phyloP scores from a whole-genome alignment of 805 yeast genomes.

The Jamesozyma gamospora region DNA sequence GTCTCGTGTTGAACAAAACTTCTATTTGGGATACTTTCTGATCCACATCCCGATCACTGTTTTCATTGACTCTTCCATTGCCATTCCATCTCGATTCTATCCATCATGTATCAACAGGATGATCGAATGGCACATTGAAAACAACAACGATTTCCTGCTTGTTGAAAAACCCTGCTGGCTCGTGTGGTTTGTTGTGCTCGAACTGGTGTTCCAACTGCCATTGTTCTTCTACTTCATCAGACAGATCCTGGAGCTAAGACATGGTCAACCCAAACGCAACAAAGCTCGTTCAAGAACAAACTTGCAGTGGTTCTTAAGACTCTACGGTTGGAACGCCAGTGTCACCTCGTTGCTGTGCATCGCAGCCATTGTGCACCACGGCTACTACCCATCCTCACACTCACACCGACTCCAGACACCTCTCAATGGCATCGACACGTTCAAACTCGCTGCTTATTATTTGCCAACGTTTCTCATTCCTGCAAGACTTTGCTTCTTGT shows the following conservation, averaged over 20 bases:
- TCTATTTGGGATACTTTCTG: slow-evolving; percentile 43
- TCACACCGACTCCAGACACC: too few species aligned
- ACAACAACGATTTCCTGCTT: slow-evolving; percentile 66
- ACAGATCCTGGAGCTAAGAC: slow-evolving; percentile 4
- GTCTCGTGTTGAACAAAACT: slow-evolving; percentile 21
- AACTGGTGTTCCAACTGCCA: slow-evolving; percentile 70
- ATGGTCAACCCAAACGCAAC: neutral
- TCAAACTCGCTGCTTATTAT: slow-evolving; percentile 19
- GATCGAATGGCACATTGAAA: slow-evolving; percentile 47
- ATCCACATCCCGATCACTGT: slow-evolving; percentile 70
- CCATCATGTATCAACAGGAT: slow-evolving; percentile 35
- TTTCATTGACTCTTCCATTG: slow-evolving; percentile 63
- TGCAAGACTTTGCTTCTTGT: slow-evolving; percentile 12
- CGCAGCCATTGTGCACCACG: slow-evolving; percentile 33
- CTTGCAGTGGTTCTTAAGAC: slow-evolving; percentile 31
- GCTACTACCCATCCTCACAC: slow-evolving; percentile 9
- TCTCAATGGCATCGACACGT: slow-evolving; percentile 11
- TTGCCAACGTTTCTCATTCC: slow-evolving; percentile 27
- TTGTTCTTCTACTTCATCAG: slow-evolving; percentile 41
- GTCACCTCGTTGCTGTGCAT: slow-evolving; percentile 71
- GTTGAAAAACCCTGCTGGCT: slow-evolving; percentile 62
- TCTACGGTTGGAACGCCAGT: slow-evolving; percentile 78
- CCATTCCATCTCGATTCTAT: slow-evolving; percentile 43
- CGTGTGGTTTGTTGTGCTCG: slow-evolving; percentile 57
- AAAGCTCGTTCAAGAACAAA: too few species aligned